A percentile compares a stretch with the other conserved stretches of the same genome.
Evolutionary conservation across 805 yeast genomes (phyloP).

Genomic region (Wickerhamiella sorbophila): DNA sequence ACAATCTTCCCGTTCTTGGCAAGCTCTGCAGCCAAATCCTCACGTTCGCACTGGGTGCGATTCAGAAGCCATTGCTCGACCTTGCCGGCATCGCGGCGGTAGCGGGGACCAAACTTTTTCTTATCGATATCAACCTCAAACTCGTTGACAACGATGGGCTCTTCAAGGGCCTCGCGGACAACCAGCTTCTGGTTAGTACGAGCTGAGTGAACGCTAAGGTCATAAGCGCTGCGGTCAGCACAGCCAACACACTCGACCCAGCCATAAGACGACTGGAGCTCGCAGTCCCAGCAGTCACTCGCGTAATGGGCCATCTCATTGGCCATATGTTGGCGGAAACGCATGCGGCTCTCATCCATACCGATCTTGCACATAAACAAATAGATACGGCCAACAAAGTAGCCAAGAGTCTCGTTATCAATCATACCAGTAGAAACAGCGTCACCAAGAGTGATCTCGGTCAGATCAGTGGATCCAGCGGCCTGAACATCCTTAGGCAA

Average conservation of each 20-base stretch:
- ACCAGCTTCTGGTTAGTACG: slow-evolving; percentile 90
- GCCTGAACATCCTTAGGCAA: slow-evolving; percentile 81
- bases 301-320: slow-evolving; percentile 99
- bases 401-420: slow-evolving; percentile 94
- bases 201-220: slow-evolving; percentile 86
- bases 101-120: slow-evolving; percentile 95
- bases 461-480: slow-evolving; percentile 60
- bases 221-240: slow-evolving; percentile 98
- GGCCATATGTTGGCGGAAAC: slow-evolving; percentile 97
- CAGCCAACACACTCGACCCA: slow-evolving; percentile 99
- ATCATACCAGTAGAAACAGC: slow-evolving; percentile 82
- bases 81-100: slow-evolving; percentile 90
- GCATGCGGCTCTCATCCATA: slow-evolving; percentile 64
- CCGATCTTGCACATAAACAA: slow-evolving; percentile 77
- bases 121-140: slow-evolving; percentile 79
- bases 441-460: slow-evolving; percentile 63
- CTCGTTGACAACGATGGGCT: slow-evolving; percentile 69
- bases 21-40: slow-evolving; percentile 58
- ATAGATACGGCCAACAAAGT: slow-evolving; percentile 88
- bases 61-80: slow-evolving; percentile 67
- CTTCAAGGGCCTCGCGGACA: slow-evolving; percentile 79
- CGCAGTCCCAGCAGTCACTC: slow-evolving; percentile 99
- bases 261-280: slow-evolving; percentile 86
- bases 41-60: slow-evolving; percentile 76
- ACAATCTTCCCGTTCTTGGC: slow-evolving; percentile 45